Base-by-base conservation (phyloP, 306 rosid species). In the Vicia villosa region DNA sequence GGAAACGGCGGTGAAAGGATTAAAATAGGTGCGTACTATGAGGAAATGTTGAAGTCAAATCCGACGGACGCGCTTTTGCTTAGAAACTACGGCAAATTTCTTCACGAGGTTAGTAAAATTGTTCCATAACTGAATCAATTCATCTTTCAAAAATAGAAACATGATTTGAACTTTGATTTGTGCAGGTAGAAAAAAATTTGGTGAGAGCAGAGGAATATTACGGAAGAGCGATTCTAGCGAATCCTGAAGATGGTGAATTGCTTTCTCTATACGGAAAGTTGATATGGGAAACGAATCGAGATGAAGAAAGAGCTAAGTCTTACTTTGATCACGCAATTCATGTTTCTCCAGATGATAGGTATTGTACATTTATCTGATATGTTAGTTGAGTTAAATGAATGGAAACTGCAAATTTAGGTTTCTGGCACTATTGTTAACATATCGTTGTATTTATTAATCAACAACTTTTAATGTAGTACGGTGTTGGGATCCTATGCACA, bases 21-120 rank as follows among this genome's bases (percentile, higher is more conserved):
- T 38, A 80, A 82, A 83, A 81, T 93, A 32, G 83, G 85, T n/a
- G 94, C 67, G 51, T 90, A 86, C 37, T 93, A 93, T 73, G 73
- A 67, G 75, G 72, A 86, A 60, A 77, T 86, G 96, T 47, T 93
- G 71, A 85, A 83, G 79, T 74, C 81, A 28, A 82, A 93, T 69
- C 98, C 97, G 1, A 68, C 79, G 20, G 91, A 93, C 50, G 77
- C 97, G n/a, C 91, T 93, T 41, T 74, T 93, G 19, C 86, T 90
- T 6, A 79, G 96, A 73, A 93, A 93, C 67, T 93, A 93, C 82
- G 97, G 81, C 10, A 88, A 86, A 78, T 93, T 74, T 81, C 80
- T 93, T 42, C 86, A 90, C 54, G 90, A 88, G 98, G 98, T 90
- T 71, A 22, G 56, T 65, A 2, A 20, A 72, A 28, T 10, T 61